Evolutionary conservation across 768 basidiomycete genomes (phyloP), one percentile per base, ranked within the genome.

Genomic region (Rhodotorula babjevae): DNA sequence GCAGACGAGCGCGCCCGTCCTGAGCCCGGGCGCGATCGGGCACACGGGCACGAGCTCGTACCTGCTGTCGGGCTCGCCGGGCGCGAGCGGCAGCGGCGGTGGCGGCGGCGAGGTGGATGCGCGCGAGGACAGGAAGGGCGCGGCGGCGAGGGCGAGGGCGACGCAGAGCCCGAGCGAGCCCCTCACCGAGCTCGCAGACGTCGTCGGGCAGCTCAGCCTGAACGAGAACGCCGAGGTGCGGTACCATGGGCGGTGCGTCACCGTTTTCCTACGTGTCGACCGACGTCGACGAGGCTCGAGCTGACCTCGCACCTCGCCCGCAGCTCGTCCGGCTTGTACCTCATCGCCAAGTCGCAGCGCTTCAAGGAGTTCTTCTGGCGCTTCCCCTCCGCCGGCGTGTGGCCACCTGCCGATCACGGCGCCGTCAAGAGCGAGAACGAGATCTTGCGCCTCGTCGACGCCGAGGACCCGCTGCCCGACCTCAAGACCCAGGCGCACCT

Each of bases 171-270:
- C 85, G 59, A 73, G 71, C 36, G 80, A 77, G 25, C 78, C 78
- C 23, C 63, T 80, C 44, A 77, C 71, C 3, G 82, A 82, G 65
- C 79, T 89, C 7, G 84, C 85, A 46, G 87, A 88, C 68, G 91
- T 90, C 42, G 85, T 93, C 10, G 92, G 92, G 5, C 91, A 93
- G 81, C 83, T 94, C 69, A 90, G 89, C 73, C 78, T 94, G 76
- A 92, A 94, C 77, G 92, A 94, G 82, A 90, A 93, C 65, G 85
- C 87, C 67, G 87, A 93, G 79, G 87, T 94, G 21, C 83, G 92
- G 50, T 93, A 89, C 80, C 92, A 94, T 77, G 91, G 92, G 16
- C 65, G 77, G 76, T 76, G 47, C 59, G 68, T 63, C 40, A n/a
- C 9, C 8, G 14, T 52, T 15, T 52, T 18, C 27, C 10, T 19